Base-by-base conservation (phyloP, 2,329 filamentous ascomycete species). In the Sphaerulina musiva region DNA sequence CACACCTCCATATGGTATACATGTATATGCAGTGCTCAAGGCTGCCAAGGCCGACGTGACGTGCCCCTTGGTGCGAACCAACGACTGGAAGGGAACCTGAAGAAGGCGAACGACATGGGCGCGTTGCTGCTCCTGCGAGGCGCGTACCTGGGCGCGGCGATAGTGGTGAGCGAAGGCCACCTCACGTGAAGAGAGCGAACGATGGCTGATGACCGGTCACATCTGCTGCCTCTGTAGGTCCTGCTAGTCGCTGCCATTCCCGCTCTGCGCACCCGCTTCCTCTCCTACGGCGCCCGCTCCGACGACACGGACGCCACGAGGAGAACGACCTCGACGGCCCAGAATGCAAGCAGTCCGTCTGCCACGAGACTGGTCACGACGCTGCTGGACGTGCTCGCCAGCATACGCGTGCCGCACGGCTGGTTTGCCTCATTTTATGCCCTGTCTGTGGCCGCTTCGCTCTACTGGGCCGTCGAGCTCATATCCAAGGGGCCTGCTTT, bases 351-450 rank as follows among this genome's bases (percentile, higher is more conserved):
- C 32, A 17, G 12, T 10, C 29, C 9, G 20, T 17, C 26, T 6
- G 5, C 26, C 26, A 41, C 3, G 49, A 34, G 14, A 7, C 9
- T 32, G 32, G 6, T 60, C 8, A 41, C 34, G 2, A 39, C 26
- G 23, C 14, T 60, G 9, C 49, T 70, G 9, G 80, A 83, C 62
- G 68, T 67, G 54, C 64, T 80, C 17, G 77, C 80, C 34, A 72
- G 70, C 38, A 69, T 79, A 61, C 80, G 81, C 67, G 85, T 96
- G 36, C 90, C 92, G 20, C 93, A 97, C 72, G 80, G 80, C 58
- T 97, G 88, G 84, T 97, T 97, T 70, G 80, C 78, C 42, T 87
- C 93, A 63, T 97, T 95, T 73, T 97, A 98, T 69, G 67, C 87
- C 50, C 69, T 83, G 36, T 92, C 88, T 3, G 73, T 90, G 4